phyloP scores from a whole-genome alignment of 2,329 filamentous ascomycete species.

The Fusarium protoensiforme region DNA sequence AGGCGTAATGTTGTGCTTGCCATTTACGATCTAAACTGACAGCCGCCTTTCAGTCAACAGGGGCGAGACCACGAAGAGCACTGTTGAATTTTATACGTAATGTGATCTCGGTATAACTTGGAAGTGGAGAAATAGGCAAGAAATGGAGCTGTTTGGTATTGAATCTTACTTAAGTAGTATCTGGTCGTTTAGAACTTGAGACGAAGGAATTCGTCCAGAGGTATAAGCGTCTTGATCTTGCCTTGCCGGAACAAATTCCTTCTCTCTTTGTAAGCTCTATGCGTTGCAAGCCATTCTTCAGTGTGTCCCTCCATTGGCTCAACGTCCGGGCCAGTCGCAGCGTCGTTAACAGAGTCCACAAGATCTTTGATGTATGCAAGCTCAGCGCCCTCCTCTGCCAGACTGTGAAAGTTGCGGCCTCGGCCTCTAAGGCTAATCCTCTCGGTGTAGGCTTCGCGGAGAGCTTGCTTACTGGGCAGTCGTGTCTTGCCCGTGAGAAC shows the following conservation, averaged over 20 bases:
- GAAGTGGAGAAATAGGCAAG: neutral
- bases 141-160: neutral
- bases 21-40: neutral
- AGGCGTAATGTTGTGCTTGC: neutral
- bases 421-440: slow-evolving; percentile 12
- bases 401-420: slow-evolving; percentile 37
- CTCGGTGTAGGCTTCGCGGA: slow-evolving; percentile 35
- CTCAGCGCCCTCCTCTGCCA: slow-evolving; percentile 32
- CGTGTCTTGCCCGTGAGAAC: slow-evolving; percentile 62
- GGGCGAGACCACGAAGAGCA: neutral
- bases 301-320: slow-evolving; percentile 23
- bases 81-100: too few species aligned
- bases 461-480: slow-evolving; percentile 6
- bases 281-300: slow-evolving; percentile 10
- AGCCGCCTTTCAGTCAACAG: neutral
- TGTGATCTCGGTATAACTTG: neutral
- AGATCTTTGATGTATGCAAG: slow-evolving; percentile 33
- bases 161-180: too few species aligned
- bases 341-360: slow-evolving; percentile 27
- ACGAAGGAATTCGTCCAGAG: neutral
- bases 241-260: neutral
- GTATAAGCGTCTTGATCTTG: neutral
- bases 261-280: neutral
- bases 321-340: neutral
- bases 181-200: neutral